Evolutionary conservation across 2,329 filamentous ascomycete species (phyloP).

Genomic region (Akanthomyces lecanii): DNA sequence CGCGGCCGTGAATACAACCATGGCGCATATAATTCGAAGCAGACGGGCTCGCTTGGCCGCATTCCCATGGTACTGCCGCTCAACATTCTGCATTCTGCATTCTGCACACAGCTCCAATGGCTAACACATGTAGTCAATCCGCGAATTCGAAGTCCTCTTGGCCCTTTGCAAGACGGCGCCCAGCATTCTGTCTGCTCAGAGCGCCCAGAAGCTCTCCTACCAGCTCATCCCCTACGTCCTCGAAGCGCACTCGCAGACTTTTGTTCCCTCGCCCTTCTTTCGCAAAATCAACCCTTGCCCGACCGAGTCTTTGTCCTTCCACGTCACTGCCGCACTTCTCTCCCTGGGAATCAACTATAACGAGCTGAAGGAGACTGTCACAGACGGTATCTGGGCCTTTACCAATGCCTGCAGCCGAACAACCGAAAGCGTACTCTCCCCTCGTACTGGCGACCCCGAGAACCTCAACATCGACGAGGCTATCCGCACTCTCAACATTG

Average conservation of each 20-base stretch:
- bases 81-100: too few relatives aligned
- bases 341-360: conserved; percentile 70
- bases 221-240: conserved; percentile 82
- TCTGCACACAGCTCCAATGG: background rate
- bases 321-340: conserved; percentile 77
- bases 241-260: conserved; percentile 74
- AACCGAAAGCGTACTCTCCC: conserved; percentile 51
- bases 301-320: conserved; percentile 76
- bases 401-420: conserved; percentile 64
- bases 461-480: conserved; percentile 61
- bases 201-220: conserved; percentile 71
- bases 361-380: conserved; percentile 61
- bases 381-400: conserved; percentile 66
- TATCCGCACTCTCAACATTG: conserved; percentile 67
- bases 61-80: conserved; percentile 56
- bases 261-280: conserved; percentile 77
- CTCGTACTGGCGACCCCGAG: conserved; percentile 51
- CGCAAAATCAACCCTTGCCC: conserved; percentile 81
- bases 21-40: conserved; percentile 39
- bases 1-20: conserved; percentile 43
- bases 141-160: conserved; percentile 87
- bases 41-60: conserved; percentile 42
- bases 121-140: conserved; percentile 59
- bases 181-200: conserved; percentile 62
- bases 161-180: conserved; percentile 89